Percentiles rank a stretch among this genome's conserved stretches.
These are phyloP conservation scores for Xerocomellus chrysenteron DNA, from an alignment of 768 basidiomycete species.

Conservation along the genomic window DNA sequence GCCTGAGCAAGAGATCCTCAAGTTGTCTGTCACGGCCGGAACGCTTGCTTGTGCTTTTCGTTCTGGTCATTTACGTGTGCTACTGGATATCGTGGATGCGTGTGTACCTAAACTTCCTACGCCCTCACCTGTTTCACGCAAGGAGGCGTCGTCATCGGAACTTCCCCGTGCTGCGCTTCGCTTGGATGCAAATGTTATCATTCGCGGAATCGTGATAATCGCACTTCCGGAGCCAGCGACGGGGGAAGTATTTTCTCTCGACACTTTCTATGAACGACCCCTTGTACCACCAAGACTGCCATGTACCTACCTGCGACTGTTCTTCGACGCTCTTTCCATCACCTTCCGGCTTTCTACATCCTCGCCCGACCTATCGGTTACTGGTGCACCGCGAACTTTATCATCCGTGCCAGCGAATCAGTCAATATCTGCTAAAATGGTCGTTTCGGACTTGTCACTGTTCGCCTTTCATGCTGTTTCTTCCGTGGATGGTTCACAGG, in stretches of 20 bases:
- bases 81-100: conserved; percentile 43
- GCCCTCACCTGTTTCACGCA: conserved; percentile 10
- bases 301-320: conserved; percentile 53
- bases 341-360: conserved; percentile 15
- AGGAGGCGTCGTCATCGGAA: conserved; percentile 12
- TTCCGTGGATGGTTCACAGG: conserved; percentile 18
- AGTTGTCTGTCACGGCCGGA: conserved; percentile 46
- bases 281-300: conserved; percentile 53
- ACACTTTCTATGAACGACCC: conserved; percentile 55
- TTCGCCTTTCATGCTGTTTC: conserved; percentile 46
- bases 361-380: conserved; percentile 1
- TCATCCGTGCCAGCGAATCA: not conserved
- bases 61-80: conserved; percentile 53
- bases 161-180: conserved; percentile 25
- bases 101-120: conserved; percentile 28
- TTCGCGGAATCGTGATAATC: conserved; percentile 50
- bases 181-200: conserved; percentile 33
- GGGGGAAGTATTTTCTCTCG: conserved; percentile 15
- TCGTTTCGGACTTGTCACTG: conserved; percentile 51
- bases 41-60: conserved; percentile 54
- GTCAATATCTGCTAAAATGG: conserved; percentile 16
- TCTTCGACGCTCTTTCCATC: conserved; percentile 40
- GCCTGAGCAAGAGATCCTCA: conserved; percentile 32
- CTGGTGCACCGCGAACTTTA: not conserved
- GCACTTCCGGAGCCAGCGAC: conserved; percentile 37